A percentile compares a stretch with the other conserved stretches of the same genome.
Evolutionary conservation across 331 rosid genomes (phyloP).

Genomic region (Quercus phellos): DNA sequence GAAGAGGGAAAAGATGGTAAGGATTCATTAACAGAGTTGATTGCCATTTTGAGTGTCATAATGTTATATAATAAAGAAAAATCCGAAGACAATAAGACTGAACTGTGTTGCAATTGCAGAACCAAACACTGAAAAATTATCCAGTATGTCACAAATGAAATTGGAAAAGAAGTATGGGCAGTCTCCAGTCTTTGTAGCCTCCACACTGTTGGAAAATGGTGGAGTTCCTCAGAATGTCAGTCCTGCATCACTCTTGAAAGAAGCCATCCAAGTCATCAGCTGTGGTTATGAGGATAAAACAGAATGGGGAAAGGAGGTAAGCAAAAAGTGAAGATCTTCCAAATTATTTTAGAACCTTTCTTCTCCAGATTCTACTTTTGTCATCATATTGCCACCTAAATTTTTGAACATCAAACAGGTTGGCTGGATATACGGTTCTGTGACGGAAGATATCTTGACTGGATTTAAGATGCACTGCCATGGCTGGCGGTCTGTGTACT

Average conservation of each 20-base stretch:
- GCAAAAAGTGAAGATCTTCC: neutral
- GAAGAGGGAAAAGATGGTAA: slow-evolving; percentile 75
- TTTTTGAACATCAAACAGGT: slow-evolving; percentile 41
- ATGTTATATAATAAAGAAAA: neutral
- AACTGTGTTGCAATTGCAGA: slow-evolving; percentile 40
- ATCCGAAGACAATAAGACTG: neutral
- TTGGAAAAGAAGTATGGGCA: slow-evolving; percentile 92
- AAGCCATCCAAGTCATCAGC: slow-evolving; percentile 93
- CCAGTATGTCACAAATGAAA: slow-evolving; percentile 51
- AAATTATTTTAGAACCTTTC: neutral
- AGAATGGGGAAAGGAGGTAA: slow-evolving; percentile 97
- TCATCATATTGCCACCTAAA: slow-evolving; percentile 1
- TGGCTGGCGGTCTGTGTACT: slow-evolving; percentile 97
- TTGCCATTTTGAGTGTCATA: neutral
- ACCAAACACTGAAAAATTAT: slow-evolving; percentile 32
- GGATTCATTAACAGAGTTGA: neutral
- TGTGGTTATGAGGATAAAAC: slow-evolving; percentile 98
- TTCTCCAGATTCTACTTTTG: neutral
- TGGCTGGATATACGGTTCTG: slow-evolving; percentile 99
- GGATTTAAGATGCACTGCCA: slow-evolving; percentile 99
- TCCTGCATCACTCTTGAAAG: slow-evolving; percentile 80
- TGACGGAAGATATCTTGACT: slow-evolving; percentile 95
- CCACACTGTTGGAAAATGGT: slow-evolving; percentile 76
- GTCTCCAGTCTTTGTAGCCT: slow-evolving; percentile 76
- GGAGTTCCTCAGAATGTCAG: slow-evolving; percentile 61